Evolutionary conservation across 306 rosid genomes (phyloP).

Genomic region (Arachis hypogaea): DNA sequence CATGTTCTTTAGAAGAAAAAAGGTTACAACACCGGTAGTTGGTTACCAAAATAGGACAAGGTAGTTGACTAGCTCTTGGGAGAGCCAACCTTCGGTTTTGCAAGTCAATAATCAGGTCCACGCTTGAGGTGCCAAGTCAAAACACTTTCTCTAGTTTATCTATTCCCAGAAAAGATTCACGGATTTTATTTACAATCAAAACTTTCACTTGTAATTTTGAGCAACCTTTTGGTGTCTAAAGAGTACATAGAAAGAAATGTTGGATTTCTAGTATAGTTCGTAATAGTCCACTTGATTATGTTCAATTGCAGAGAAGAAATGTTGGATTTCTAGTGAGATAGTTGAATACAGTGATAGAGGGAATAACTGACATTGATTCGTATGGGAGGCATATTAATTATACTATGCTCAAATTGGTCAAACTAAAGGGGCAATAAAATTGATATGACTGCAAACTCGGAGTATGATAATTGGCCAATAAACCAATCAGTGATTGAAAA

Average conservation of each 20-base stretch:
- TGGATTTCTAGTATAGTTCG: too few species aligned
- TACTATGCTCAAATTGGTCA: background rate
- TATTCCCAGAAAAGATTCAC: background rate
- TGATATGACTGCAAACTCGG: background rate
- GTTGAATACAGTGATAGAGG: too few species aligned
- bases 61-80: slow-evolving; percentile 40
- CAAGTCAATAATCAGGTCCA: slow-evolving; percentile 27
- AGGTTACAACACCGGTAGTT: slow-evolving; percentile 24
- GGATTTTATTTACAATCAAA: slow-evolving; percentile 4
- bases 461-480: background rate
- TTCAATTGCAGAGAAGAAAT: too few species aligned
- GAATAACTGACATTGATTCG: background rate
- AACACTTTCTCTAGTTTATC: slow-evolving; percentile 17
- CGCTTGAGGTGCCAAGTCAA: slow-evolving; percentile 2
- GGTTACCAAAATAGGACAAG: slow-evolving; percentile 38
- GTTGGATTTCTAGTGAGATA: background rate
- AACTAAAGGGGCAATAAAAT: background rate
- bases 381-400: background rate
- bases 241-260: background rate
- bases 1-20: slow-evolving; percentile 6
- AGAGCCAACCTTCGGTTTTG: slow-evolving; percentile 19
- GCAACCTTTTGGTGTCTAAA: too few species aligned
- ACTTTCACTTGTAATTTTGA: background rate
- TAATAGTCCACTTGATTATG: too few species aligned
- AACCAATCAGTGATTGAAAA: background rate